These are phyloP conservation scores for Ogataea minuta DNA, from an alignment of 805 yeast genomes.

Conservation along the genomic window DNA sequence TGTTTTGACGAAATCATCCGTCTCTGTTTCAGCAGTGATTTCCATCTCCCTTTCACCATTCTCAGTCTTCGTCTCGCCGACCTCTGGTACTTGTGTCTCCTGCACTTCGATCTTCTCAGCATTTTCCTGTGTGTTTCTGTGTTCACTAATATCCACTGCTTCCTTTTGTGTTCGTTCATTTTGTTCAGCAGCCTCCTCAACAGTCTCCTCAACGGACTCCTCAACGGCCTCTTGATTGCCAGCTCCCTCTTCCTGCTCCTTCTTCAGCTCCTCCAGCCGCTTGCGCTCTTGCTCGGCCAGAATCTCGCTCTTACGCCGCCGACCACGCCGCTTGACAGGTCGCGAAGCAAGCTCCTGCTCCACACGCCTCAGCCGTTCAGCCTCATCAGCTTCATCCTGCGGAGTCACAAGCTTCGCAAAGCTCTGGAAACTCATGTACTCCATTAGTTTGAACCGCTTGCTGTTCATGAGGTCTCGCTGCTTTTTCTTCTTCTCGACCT, in stretches of 20 bases:
- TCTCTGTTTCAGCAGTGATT: too few relatives aligned
- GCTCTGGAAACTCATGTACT: conserved; percentile 55
- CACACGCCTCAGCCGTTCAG: conserved; percentile 33
- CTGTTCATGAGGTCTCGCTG: conserved; percentile 72
- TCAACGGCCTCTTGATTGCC: background rate
- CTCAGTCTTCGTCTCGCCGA: too few relatives aligned
- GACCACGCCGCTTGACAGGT: conserved; percentile 39
- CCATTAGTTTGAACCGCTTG: conserved; percentile 56
- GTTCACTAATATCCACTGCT: conserved; percentile 2
- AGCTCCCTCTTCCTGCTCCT: background rate
- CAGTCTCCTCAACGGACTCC: background rate
- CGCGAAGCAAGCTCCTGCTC: conserved; percentile 33
- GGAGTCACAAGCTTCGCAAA: conserved; percentile 57
- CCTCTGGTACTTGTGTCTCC: too few relatives aligned
- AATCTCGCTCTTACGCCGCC: conserved; percentile 35
- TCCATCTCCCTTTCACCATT: background rate
- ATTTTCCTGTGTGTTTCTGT: background rate
- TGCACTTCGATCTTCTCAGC: conserved; percentile 1
- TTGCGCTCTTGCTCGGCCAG: conserved; percentile 30
- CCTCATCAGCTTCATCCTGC: conserved; percentile 53
- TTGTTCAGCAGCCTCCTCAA: conserved; percentile 1
- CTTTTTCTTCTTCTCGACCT: conserved; percentile 70
- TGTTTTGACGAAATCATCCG: conserved; percentile 10
- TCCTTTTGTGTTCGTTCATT: background rate
- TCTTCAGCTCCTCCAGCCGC: conserved; percentile 27